Evolutionary conservation across 495 filamentous ascomycete species (phyloP), one percentile per base, ranked within the genome.

Genomic region (Hypoxylon subgilvum): DNA sequence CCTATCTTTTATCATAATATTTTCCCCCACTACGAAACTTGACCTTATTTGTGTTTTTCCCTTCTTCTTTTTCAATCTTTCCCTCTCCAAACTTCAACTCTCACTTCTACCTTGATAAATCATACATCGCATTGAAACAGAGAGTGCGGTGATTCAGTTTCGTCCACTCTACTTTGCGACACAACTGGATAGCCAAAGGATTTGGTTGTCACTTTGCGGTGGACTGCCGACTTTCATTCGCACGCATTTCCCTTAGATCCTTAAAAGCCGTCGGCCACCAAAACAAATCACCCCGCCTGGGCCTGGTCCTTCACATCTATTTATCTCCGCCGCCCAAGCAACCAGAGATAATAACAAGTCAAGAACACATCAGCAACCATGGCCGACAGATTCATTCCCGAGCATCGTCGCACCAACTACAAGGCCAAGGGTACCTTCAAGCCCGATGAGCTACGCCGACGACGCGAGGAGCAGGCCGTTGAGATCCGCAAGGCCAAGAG

Each of bases 391-490:
- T 99, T 96, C 80, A 99, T 99, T 72, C 95, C 95, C 71, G 95
- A 97, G 79, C 95, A 99, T 84, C 91, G 95, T 70, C 94, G 95
- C 69, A 96, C 88, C 40, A 92, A 96, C 77, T 99, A 94, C 84
- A 99, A 99, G 86, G 95, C 95, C 55, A 95, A 94, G 82, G 90
- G 87, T 72, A 88, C 91, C 70, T 99, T 99, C 84, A 95, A 96
- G 83, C 92, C 92, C 63, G 95, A 99, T 74, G 95, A 99, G 79
- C 87, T 99, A 43, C 91, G 95, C 69, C 91, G 95, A 70, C 95
- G 95, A 74, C 95, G 95, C 73, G 95, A 99, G 71, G 95, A 99
- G 74, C 90, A 95, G 74, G 93, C 96, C 76, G 95, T 99, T 54
- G 95, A 99, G 82, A 97, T 99, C 69, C 84, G 95, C 57, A 96